Evolutionary conservation across 306 rosid genomes (phyloP), one percentile per base, ranked within the genome.

Genomic region (Cicer cuneatum): DNA sequence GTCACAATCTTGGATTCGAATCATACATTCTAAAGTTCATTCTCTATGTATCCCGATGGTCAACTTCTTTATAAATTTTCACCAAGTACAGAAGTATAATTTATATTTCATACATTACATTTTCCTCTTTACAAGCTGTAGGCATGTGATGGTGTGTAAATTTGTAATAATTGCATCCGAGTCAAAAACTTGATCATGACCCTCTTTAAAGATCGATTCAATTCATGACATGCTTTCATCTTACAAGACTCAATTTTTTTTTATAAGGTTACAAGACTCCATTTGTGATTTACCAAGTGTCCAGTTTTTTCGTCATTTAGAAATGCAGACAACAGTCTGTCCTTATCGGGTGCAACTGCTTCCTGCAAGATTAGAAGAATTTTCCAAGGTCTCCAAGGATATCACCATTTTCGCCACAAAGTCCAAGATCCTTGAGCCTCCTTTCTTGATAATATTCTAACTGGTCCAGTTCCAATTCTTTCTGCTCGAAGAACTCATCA

Each of bases 391-490:
- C 86, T 68, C 98, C 98, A 79, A 94, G 87, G 59, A 91, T 83
- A 19, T 94, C 94, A 71, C 93, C 97, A 75, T 37, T 89, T 83
- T 94, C 98, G 37, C 97, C 96, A 7, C 87, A 88, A n/a, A 94
- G 97, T 41, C 98, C 98, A 76, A 94, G 97, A 33, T 94, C 96
- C 90, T 91, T 88, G 79, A 94, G 96, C 86, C 97, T 86, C 76
- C 98, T 86, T 80, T 94, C 97, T 69, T 89, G 98, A 77, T 94
- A 91, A 66, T 90, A 94, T 81, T 90, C 92, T 77, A 91, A 82
- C 71, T 66, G 54, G 77, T 81, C 74, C 80, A 94, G 71, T 69
- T 87, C 98, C 40, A 33, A 43, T 69, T 94, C 96, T 82, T 93
- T 89, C 74, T 74, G 86, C 81, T 81, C 64, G 84, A 94, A 94